Percentiles rank a stretch among this genome's conserved stretches.
Evolutionary conservation across 2,329 filamentous ascomycete species (phyloP).

Genomic region (Colletotrichum theobromicola): DNA sequence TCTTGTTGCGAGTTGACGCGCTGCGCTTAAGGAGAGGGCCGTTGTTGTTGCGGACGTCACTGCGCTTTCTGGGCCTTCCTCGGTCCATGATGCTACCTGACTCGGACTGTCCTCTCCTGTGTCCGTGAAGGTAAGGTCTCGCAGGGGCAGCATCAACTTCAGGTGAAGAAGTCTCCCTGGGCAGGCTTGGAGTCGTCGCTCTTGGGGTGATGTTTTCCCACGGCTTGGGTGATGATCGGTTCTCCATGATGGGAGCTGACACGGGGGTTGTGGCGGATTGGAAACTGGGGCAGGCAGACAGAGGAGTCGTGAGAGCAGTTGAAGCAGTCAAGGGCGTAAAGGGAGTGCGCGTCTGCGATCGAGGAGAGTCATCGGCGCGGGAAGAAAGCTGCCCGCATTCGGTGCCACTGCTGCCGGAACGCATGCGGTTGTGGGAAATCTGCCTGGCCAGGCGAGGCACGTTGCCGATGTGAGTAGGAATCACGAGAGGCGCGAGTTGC

Average conservation of each 20-base stretch:
- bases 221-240: conserved; percentile 46
- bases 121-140: conserved; percentile 35
- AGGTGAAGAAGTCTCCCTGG: conserved; percentile 31
- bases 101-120: conserved; percentile 62
- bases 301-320: conserved; percentile 45
- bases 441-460: conserved; percentile 32
- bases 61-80: conserved; percentile 63
- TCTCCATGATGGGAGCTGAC: conserved; percentile 51
- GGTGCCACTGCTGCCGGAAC: conserved; percentile 47
- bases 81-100: conserved; percentile 65
- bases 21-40: conserved; percentile 40
- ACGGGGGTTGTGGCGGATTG: conserved; percentile 39
- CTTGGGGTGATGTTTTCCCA: conserved; percentile 42
- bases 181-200: conserved; percentile 32
- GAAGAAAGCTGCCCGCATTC: conserved; percentile 46
- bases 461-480: conserved; percentile 39
- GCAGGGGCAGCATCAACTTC: conserved; percentile 33
- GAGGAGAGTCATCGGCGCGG: conserved; percentile 51
- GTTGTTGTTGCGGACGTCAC: conserved; percentile 45
- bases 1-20: conserved; percentile 38
- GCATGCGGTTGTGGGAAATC: conserved; percentile 49
- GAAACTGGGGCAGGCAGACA: conserved; percentile 42
- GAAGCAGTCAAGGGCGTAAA: conserved; percentile 51
- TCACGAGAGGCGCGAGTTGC: conserved; percentile 61
- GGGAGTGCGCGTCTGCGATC: conserved; percentile 42